These are phyloP conservation scores for Thelonectria olida DNA, from an alignment of 2,329 filamentous ascomycete species.

Conservation along the genomic window DNA sequence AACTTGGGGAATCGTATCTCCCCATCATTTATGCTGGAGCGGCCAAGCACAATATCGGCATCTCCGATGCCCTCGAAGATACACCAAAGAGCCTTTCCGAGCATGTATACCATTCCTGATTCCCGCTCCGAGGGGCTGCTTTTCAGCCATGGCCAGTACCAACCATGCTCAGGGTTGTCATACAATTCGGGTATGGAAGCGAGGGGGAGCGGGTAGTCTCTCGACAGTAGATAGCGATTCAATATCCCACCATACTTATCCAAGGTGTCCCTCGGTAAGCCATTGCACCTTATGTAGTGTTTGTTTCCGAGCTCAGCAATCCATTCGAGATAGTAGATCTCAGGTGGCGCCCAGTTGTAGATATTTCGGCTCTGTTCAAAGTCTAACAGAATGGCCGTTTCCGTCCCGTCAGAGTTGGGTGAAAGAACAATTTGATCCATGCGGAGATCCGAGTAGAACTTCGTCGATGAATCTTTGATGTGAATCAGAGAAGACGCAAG, in stretches of 20 bases:
- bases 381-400: not conserved
- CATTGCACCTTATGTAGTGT: not conserved
- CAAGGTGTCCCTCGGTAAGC: not conserved
- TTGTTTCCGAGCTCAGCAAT: not conserved
- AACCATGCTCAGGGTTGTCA: not conserved
- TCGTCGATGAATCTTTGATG: not conserved
- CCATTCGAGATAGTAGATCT: not conserved
- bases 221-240: not conserved
- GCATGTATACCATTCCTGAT: too few species aligned
- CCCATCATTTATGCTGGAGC: not conserved
- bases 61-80: not conserved
- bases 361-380: too few species aligned
- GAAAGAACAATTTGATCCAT: not conserved
- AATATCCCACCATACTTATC: not conserved
- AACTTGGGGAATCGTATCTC: not conserved
- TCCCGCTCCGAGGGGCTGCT: not conserved
- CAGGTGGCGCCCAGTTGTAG: too few species aligned
- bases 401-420: not conserved
- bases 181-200: not conserved
- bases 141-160: not conserved
- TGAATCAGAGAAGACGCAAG: not conserved
- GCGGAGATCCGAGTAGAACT: not conserved
- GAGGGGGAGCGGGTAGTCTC: not conserved
- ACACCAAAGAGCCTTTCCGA: not conserved
- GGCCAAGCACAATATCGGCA: not conserved